Conservation (phyloP, 2,329 filamentous ascomycete species). For the Pseudocercospora crystallina region DNA sequence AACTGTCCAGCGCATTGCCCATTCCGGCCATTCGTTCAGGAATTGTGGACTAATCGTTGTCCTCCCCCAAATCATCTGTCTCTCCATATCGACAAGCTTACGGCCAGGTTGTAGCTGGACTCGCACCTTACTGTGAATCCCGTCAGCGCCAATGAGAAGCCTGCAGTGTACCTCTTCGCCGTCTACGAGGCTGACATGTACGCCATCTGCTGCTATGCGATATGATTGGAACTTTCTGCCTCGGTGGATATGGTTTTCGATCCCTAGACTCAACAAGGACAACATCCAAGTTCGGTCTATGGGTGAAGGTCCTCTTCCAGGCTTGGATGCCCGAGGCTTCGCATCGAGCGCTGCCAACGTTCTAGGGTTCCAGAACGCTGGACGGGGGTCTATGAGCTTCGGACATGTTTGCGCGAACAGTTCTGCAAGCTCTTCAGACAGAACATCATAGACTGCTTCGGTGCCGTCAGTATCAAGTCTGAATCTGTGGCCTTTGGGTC, state of each 20-base stretch:
- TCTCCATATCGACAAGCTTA: conserved; percentile 3
- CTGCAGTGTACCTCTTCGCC: background rate
- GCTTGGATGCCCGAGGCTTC: background rate
- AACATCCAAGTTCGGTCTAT: conserved; percentile 4
- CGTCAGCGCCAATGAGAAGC: conserved; percentile 5
- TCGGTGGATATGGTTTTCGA: background rate
- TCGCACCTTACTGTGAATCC: conserved; percentile 4
- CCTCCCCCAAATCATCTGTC: conserved; percentile 2
- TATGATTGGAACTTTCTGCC: conserved; percentile 1
- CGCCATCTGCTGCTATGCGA: background rate
- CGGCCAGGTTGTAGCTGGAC: background rate
- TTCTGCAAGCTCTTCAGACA: background rate
- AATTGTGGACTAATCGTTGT: conserved; percentile 3
- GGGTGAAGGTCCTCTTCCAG: conserved; percentile 2
- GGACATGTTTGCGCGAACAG: conserved; percentile 3
- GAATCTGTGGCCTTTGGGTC: conserved; percentile 1
- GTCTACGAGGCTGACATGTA: background rate
- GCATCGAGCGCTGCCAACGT: background rate
- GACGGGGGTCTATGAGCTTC: background rate
- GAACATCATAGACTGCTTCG: background rate
- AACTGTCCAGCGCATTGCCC: conserved; percentile 1
- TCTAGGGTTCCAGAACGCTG: background rate
- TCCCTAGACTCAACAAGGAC: background rate
- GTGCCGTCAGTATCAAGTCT: conserved; percentile 2
- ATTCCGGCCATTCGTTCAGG: background rate